phyloP scores from a whole-genome alignment of 176 grass and related monocot genomes.

The Oryza longistaminata region DNA sequence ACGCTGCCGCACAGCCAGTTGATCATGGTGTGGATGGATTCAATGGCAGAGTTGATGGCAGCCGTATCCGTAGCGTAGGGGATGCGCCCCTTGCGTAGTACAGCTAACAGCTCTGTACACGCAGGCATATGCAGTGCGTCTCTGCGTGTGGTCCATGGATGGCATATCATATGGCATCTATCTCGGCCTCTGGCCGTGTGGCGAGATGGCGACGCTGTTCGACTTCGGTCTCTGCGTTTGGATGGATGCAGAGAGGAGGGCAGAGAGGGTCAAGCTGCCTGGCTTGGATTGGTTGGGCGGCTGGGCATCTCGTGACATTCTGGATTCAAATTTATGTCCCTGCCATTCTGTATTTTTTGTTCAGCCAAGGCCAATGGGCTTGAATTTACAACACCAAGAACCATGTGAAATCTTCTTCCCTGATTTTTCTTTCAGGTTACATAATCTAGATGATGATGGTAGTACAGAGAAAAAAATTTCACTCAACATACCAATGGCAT shows the following conservation, averaged over 20 bases:
- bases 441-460: slow-evolving; percentile 23
- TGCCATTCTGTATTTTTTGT: background rate
- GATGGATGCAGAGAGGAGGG: background rate
- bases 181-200: background rate
- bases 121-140: background rate
- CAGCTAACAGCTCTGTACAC: background rate
- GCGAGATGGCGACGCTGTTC: background rate
- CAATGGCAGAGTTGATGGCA: slow-evolving; percentile 13
- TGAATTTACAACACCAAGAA: background rate
- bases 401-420: background rate
- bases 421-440: slow-evolving; percentile 22
- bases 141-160: slow-evolving; percentile 11
- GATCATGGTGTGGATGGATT: background rate
- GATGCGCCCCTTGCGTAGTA: too few species aligned
- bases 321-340: background rate
- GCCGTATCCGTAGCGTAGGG: slow-evolving; percentile 25
- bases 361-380: background rate
- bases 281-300: slow-evolving; percentile 42
- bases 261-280: slow-evolving; percentile 7
- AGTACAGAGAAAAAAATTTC: slow-evolving; percentile 5
- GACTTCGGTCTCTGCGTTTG: background rate
- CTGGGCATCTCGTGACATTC: slow-evolving; percentile 10
- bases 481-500: background rate
- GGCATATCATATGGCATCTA: background rate
- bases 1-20: background rate